phyloP scores from a whole-genome alignment of 139 green algal species.

The Edaphochlamys debaryana region DNA sequence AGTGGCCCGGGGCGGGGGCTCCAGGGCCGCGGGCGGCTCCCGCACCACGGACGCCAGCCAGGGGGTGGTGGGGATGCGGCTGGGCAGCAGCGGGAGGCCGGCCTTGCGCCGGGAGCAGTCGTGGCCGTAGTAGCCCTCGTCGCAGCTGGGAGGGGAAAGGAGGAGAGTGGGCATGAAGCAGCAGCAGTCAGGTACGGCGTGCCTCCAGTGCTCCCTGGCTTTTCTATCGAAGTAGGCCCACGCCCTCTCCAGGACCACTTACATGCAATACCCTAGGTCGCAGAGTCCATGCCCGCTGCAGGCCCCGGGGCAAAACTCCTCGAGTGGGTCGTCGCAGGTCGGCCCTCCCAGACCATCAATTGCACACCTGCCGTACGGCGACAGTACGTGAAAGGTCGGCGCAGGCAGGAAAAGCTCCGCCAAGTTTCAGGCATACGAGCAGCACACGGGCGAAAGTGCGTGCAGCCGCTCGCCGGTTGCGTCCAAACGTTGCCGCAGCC shows the following conservation, averaged over 20 bases:
- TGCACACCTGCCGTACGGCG: too few relatives aligned
- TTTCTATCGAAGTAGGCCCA: too few relatives aligned
- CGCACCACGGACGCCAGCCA: neutral
- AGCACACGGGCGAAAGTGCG: too few relatives aligned
- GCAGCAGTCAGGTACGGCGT: too few relatives aligned
- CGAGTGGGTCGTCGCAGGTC: constrained; percentile 55
- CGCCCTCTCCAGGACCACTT: too few relatives aligned
- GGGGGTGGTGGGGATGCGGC: constrained; percentile 8
- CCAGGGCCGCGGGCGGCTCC: constrained; percentile 22
- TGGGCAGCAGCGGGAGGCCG: constrained; percentile 35
- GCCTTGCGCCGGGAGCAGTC: constrained; percentile 55
- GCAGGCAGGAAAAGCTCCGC: too few relatives aligned
- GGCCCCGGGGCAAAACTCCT: constrained; percentile 69
- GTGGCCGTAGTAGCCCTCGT: constrained; percentile 62
- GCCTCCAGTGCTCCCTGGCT: too few relatives aligned
- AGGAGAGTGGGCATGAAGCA: too few relatives aligned
- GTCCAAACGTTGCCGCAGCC: too few relatives aligned
- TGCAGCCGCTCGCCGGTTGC: too few relatives aligned
- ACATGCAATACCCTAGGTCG: constrained; percentile 71
- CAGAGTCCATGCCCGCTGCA: constrained; percentile 69
- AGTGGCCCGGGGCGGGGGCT: neutral
- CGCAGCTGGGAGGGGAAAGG: constrained; percentile 57
- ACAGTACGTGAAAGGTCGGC: too few relatives aligned
- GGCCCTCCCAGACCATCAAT: constrained; percentile 53
- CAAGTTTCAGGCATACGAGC: too few relatives aligned